A percentile compares a stretch with the other conserved stretches of the same genome.
Conservation (phyloP, 306 rosid genomes). For the Sicyos edulis region DNA sequence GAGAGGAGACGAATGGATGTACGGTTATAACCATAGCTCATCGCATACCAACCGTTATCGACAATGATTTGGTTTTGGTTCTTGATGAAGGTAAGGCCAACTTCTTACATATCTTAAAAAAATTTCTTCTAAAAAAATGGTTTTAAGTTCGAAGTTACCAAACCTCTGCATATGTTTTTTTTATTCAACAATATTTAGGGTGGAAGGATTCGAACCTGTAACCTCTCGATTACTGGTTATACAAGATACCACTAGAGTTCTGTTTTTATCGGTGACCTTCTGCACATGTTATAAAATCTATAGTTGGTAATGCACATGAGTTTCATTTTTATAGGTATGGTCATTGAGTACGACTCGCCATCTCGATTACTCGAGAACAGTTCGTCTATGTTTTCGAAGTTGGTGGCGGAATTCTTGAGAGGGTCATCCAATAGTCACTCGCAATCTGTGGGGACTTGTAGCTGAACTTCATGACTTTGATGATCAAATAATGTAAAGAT, state of each 20-base stretch:
- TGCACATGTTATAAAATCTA: not conserved
- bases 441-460: not conserved
- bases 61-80: slow-evolving; percentile 74
- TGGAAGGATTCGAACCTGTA: too few species aligned
- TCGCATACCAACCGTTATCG: slow-evolving; percentile 75
- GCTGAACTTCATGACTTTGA: not conserved
- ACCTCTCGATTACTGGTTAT: too few species aligned
- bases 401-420: slow-evolving; percentile 66
- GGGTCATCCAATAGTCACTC: slow-evolving; percentile 45
- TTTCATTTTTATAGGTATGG: slow-evolving; percentile 42
- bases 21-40: slow-evolving; percentile 88
- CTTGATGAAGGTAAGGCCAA: slow-evolving; percentile 59
- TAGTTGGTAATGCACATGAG: not conserved
- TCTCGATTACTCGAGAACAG: slow-evolving; percentile 45
- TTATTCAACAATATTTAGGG: too few species aligned
- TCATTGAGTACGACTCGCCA: slow-evolving; percentile 64
- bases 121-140: too few species aligned
- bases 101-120: too few species aligned
- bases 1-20: slow-evolving; percentile 64
- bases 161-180: too few species aligned
- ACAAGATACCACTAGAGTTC: too few species aligned
- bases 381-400: slow-evolving; percentile 71
- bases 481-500: not conserved
- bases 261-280: too few species aligned
- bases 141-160: not conserved